Conservation (phyloP, 2,329 filamentous ascomycete genomes). For the Bretziella fagacearum region DNA sequence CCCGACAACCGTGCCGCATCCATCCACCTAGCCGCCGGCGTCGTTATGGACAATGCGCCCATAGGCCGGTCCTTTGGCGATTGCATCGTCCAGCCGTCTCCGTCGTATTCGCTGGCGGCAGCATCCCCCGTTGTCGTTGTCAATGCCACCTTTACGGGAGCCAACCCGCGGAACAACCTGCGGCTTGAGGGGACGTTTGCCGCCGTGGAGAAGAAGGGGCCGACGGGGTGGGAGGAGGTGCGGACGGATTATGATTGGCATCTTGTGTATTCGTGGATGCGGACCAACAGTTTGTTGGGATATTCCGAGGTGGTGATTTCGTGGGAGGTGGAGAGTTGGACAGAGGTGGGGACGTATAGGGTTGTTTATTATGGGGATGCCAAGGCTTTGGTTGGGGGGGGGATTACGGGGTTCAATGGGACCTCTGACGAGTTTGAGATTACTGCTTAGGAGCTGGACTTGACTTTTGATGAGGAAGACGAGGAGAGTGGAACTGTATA, state of each 20-base stretch:
- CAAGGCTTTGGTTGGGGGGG: slow-evolving; percentile 42
- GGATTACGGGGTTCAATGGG: slow-evolving; percentile 52
- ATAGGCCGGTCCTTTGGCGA: slow-evolving; percentile 54
- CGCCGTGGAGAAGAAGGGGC: slow-evolving; percentile 41
- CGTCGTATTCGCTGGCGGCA: slow-evolving; percentile 18
- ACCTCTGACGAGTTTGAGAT: slow-evolving; percentile 37
- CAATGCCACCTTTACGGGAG: slow-evolving; percentile 57
- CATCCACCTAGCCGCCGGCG: slow-evolving; percentile 61
- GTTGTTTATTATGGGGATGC: slow-evolving; percentile 72
- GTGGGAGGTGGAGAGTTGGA: slow-evolving; percentile 45
- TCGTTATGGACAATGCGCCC: slow-evolving; percentile 53
- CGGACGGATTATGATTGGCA: slow-evolving; percentile 71
- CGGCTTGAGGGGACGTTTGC: slow-evolving; percentile 62
- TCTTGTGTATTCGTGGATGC: slow-evolving; percentile 62
- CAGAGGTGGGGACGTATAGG: slow-evolving; percentile 52
- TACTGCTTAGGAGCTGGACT: not conserved
- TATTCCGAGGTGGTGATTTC: slow-evolving; percentile 58
- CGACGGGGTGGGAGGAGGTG: slow-evolving; percentile 42
- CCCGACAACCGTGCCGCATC: slow-evolving; percentile 63
- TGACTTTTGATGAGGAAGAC: not conserved
- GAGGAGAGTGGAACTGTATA: not conserved
- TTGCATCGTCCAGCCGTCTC: slow-evolving; percentile 35
- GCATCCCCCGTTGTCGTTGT: slow-evolving; percentile 39
- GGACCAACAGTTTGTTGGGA: slow-evolving; percentile 51
- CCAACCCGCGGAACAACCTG: slow-evolving; percentile 78